Evolutionary conservation across 73 alveolate genomes (phyloP).

Genomic region (Paramecium octaurelia): DNA sequence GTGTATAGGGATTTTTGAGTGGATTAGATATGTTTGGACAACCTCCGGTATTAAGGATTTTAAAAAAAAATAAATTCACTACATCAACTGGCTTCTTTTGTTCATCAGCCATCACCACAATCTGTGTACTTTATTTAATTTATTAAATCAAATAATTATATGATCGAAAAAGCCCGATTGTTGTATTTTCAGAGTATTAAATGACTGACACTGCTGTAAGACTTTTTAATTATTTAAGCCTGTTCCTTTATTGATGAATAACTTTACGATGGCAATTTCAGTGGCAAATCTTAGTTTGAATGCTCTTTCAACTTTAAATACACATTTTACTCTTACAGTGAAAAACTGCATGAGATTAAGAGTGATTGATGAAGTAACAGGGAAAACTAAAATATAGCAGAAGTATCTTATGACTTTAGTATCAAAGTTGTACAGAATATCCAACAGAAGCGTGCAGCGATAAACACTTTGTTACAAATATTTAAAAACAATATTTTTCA

Average conservation of each 20-base stretch:
- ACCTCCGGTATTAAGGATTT: conserved; percentile 20
- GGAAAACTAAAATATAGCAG: background rate
- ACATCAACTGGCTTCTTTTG: background rate
- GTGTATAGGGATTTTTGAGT: background rate
- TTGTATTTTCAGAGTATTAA: conserved; percentile 18
- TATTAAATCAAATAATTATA: background rate
- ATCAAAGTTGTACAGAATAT: background rate
- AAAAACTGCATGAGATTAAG: background rate
- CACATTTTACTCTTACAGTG: background rate
- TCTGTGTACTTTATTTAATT: background rate
- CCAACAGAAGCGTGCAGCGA: conserved; percentile 25
- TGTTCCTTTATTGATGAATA: background rate
- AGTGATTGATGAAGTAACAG: background rate
- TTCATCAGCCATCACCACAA: background rate
- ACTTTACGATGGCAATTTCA: background rate
- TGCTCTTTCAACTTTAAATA: background rate
- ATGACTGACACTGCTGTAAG: background rate
- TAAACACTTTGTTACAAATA: conserved; percentile 1
- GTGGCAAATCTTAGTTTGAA: background rate
- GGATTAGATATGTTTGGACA: conserved; percentile 16
- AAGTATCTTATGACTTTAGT: background rate
- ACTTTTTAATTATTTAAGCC: background rate
- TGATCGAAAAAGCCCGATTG: background rate
- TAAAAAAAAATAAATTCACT: conserved; percentile 10
- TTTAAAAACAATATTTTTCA: background rate